phyloP scores from a whole-genome alignment of 2,329 filamentous ascomycete species.

The Paradendryphiella salina region DNA sequence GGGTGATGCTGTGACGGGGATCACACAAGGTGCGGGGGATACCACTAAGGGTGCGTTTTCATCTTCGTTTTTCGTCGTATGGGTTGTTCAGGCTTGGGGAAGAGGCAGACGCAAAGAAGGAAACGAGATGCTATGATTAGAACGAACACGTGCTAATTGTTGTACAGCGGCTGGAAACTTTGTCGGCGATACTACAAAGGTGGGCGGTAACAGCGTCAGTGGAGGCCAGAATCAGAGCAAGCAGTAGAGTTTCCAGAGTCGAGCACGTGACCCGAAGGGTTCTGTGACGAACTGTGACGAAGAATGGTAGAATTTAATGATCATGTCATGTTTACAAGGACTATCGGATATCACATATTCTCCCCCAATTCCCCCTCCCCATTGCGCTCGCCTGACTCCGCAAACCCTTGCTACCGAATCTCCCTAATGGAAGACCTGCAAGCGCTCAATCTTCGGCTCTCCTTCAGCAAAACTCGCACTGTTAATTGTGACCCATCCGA shows the following conservation, averaged over 20 bases:
- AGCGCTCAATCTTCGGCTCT: background rate
- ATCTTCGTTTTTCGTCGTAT: too few species aligned
- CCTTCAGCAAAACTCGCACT: background rate
- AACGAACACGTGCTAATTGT: slow-evolving; percentile 5
- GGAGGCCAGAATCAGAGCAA: background rate
- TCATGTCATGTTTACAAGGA: background rate
- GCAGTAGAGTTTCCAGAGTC: background rate
- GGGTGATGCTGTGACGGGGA: slow-evolving; percentile 41
- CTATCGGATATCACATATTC: background rate
- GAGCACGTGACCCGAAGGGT: too few species aligned
- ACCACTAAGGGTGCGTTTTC: slow-evolving; percentile 38
- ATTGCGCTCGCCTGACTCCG: background rate
- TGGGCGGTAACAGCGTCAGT: slow-evolving; percentile 30
- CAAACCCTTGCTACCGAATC: background rate
- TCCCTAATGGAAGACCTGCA: background rate
- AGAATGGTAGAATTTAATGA: background rate
- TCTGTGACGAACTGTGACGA: too few species aligned
- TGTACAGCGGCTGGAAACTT: slow-evolving; percentile 33
- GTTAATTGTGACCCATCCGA: background rate
- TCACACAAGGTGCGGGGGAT: slow-evolving; percentile 42
- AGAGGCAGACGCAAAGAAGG: too few species aligned
- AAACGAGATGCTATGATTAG: too few species aligned
- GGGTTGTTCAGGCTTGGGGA: too few species aligned
- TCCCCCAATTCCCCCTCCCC: background rate
- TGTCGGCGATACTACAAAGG: slow-evolving; percentile 36